Base-by-base conservation (phyloP, 1,284 basidiomycete genomes). In the Tylopilus sp. region DNA sequence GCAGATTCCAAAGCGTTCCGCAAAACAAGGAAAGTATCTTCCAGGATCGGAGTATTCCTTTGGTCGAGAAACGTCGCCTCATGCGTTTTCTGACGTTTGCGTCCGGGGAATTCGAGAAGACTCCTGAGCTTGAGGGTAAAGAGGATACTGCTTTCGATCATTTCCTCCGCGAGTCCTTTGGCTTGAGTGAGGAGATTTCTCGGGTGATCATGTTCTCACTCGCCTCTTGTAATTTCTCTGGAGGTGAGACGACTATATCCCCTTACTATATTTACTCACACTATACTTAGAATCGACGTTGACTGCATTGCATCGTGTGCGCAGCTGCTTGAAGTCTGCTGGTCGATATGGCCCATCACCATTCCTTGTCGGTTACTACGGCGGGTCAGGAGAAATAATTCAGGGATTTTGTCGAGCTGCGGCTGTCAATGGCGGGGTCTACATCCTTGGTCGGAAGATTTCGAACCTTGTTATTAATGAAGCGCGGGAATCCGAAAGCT, bases 21-120 rank as follows among this genome's bases (percentile, higher is more conserved):
- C 85, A 87, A 26, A 91, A 85, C 73, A 98, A 98, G 69, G 94
- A 96, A 70, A 91, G 94, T 56, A 83, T 99, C 22, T 98, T 99
- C 80, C 94, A 90, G 73, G 87, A 85, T 71, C 86, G 86, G 65
- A 77, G 77, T 6, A 81, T 98, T 14, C 80, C 79, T 5, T 77
- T 98, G 7, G 70, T 95, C 32, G 92, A 96, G 57, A 99, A 98
- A 74, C 79, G 95, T 39, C 80, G 88, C 35, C 75, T 99, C 35
- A 98, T 98, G 91, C 92, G 95, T 58, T 92, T 97, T 61, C 74
- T 99, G 32, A 80, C 86, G 63, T 94, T 92, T 64, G 88, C 88
- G 35, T 80, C 81, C 1, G 84, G 85, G 2, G 84, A 91, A 5
- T 88, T 91, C 61, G 90, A 92, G 64, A 70, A 69, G 7, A 80